Base-by-base conservation (phyloP, 2,329 filamentous ascomycete species). In the Fusarium sp. region DNA sequence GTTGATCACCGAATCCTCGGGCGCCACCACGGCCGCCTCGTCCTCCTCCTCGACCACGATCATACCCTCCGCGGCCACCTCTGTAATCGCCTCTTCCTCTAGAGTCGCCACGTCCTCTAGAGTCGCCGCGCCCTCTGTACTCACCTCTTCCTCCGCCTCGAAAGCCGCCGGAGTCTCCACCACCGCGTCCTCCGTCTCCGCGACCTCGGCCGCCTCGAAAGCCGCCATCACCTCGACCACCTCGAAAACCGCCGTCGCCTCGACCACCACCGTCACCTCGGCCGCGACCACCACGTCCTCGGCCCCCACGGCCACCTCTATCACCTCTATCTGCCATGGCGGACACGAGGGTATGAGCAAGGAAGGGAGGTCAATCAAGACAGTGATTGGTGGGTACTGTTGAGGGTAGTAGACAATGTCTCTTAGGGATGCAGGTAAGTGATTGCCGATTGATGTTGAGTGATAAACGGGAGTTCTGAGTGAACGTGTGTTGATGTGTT, bases 321-420 rank as follows among this genome's bases (percentile, higher is more conserved):
- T 75, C 76, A 35, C 75, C 76, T 57, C 77, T 72, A 58, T 80
- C 80, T 24, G 80, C 71, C 80, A 81, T 81, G 45, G 27, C 52
- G 35, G 38, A 42, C 37, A 37, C 35, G 45, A 42, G 16, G 31
- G 38, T 10, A n/a, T 27, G 24, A 16, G 40, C 5, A 42, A 22
- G 24, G 24, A n/a, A 29, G 24, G 7, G 35, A 18, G 35, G 35
- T 8, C 16, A 18, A 18, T 16, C 27, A 35, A 35, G 31, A 18
- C 20, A 37, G 54, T 37, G 52, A 35, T 8, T 58, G 31, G n/a
- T 50, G 45, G 24, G 45, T n/a, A 18, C 24, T 47, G 42, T 18
- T 50, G 22, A 18, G 45, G 27, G 22, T 50, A 7, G 24, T 52
- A 52, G 24, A 6, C 47, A 29, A 52, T 29, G n/a, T 11, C 24